These are phyloP conservation scores for Puccinellia tenuiflora DNA, from an alignment of 176 grass and related monocot species.

Conservation along the genomic window DNA sequence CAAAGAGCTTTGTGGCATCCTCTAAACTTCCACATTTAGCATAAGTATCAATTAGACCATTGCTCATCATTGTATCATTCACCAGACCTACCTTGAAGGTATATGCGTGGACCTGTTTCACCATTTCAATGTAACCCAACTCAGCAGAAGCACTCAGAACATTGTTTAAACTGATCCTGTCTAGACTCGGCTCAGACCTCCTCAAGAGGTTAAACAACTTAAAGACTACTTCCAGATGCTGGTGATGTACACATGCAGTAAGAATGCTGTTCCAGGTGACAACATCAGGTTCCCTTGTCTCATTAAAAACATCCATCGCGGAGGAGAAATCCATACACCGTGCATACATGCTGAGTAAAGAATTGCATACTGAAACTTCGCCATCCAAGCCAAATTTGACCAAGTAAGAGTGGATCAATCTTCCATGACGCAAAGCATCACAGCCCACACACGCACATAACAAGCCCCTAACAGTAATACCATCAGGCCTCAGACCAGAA, in stretches of 20 bases:
- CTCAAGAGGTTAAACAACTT: slow-evolving; percentile 38
- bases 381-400: slow-evolving; percentile 34
- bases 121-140: slow-evolving; percentile 57
- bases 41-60: slow-evolving; percentile 80
- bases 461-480: slow-evolving; percentile 59
- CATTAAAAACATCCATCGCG: slow-evolving; percentile 41
- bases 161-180: slow-evolving; percentile 56
- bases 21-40: slow-evolving; percentile 79
- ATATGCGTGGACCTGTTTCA: slow-evolving; percentile 42
- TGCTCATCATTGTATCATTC: slow-evolving; percentile 33
- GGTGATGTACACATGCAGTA: slow-evolving; percentile 44
- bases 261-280: slow-evolving; percentile 54
- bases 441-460: slow-evolving; percentile 62
- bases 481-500: slow-evolving; percentile 52
- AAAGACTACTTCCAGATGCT: slow-evolving; percentile 37
- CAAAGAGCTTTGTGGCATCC: slow-evolving; percentile 58
- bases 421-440: slow-evolving; percentile 54
- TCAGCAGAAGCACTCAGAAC: slow-evolving; percentile 60
- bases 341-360: slow-evolving; percentile 53
- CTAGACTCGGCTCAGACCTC: slow-evolving; percentile 43
- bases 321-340: slow-evolving; percentile 46
- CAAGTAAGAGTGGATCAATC: slow-evolving; percentile 53
- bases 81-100: slow-evolving; percentile 45
- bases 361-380: slow-evolving; percentile 37
- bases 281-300: slow-evolving; percentile 27